A percentile compares a stretch with the other conserved stretches of the same genome.
Evolutionary conservation across 768 basidiomycete genomes (phyloP).

Genomic region (Mycena metata): DNA sequence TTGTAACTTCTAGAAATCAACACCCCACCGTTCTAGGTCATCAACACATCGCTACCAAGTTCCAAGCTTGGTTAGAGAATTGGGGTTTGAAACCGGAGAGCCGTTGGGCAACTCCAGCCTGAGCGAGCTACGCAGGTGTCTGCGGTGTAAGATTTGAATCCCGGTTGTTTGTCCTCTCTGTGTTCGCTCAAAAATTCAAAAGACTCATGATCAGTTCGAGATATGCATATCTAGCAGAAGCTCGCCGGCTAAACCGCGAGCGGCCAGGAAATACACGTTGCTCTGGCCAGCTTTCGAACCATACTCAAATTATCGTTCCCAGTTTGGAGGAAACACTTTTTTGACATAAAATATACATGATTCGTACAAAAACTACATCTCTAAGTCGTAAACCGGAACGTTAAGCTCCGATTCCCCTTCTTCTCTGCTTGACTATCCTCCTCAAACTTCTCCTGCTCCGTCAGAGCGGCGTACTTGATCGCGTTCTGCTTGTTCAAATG

Average conservation of each 20-base stretch:
- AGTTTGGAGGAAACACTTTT: too few relatives aligned
- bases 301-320: too few relatives aligned
- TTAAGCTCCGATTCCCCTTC: conserved; percentile 52
- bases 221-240: too few relatives aligned
- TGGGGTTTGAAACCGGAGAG: conserved; percentile 58
- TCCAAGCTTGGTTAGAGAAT: conserved; percentile 59
- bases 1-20: conserved; percentile 54
- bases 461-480: conserved; percentile 38
- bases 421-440: conserved; percentile 46
- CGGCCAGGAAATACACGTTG: too few relatives aligned
- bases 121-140: background rate
- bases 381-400: conserved; percentile 51
- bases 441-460: conserved; percentile 40
- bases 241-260: too few relatives aligned
- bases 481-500: conserved; percentile 46
- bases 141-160: too few relatives aligned
- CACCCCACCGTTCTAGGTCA: conserved; percentile 66
- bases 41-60: conserved; percentile 59
- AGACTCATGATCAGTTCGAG: too few relatives aligned
- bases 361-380: background rate
- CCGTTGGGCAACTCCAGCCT: conserved; percentile 37
- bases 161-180: too few relatives aligned
- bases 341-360: conserved; percentile 11
- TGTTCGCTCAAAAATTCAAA: too few relatives aligned
- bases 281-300: too few relatives aligned